Evolutionary conservation across 2,329 filamentous ascomycete species (phyloP), one percentile per base, ranked within the genome.

Genomic region (Paraphoma sp.): DNA sequence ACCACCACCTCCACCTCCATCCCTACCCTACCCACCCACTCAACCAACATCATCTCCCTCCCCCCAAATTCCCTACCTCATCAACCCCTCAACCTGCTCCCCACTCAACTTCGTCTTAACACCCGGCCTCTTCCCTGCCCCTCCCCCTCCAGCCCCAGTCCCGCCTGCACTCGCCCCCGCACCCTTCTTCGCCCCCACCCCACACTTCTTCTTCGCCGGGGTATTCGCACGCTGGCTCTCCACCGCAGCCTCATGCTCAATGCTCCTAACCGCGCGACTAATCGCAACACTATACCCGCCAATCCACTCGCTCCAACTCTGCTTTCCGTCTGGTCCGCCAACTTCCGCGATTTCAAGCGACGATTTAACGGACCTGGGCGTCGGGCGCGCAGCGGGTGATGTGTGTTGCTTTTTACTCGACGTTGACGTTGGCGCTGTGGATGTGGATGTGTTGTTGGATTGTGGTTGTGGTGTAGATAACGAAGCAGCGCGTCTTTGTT

Each of bases 271-370:
- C n/a, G 70, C 73, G 41, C 70, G 51, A 16, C 68, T 67, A 45
- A 76, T 74, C 9, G 73, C 72, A 56, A 76, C 59, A 47, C 73
- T 76, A 50, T 76, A 76, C 14, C 73, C 74, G 0, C 74, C 74
- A 48, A 76, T 74, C 73, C 73, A 76, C 48, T 76, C 74, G 7
- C 70, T 59, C 74, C 74, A 76, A 33, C 68, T 69, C 62, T 73
- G 62, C 48, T 70, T 69, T 0, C 64, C 64, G 0, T 53, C 61
- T 3, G 49, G 59, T 4, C 55, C 51, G 4, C 65, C 64, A 1
- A 53, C 61, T 14, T 31, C 17, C 2, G 48, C 52, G 6, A 67
- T 56, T n/a, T 69, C 65, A 51, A 64, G 41, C 3, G 54, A 64
- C 6, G 62, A 57, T 12, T 50, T 62, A 18, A 53, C 38, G 4